Evolutionary conservation across 306 rosid genomes (phyloP), one percentile per base, ranked within the genome.

Genomic region (Acacia acuminata): DNA sequence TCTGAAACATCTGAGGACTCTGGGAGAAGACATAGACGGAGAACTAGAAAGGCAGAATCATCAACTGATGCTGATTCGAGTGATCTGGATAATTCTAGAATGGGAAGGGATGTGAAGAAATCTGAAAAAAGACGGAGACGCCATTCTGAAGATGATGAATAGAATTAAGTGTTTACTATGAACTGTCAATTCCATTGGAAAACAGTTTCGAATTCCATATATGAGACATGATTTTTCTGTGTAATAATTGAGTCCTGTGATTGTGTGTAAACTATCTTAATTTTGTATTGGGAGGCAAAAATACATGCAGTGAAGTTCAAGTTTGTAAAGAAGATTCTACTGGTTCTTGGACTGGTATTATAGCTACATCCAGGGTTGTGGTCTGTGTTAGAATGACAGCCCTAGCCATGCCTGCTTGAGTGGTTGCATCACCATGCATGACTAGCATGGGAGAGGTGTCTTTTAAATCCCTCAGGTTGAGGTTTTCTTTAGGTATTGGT

Each of bases 1-100:
- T 90, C 91, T 53, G 92, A 93, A 81, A 77, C 93, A 42, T 92
- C 97, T 19, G 93, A 89, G 44, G 92, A 90, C 85, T 83, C 88
- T 27, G 73, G 71, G 38, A 75, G 82, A 61, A 85, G 82, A 77
- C 89, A 75, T 76, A 89, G 85, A 75, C 83, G 78, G 44, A 94
- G 87, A 84, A 88, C 88, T 90, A 91, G 70, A 84, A 92, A 83
- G 88, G 81, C 88, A 7, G 82, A 87, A 45, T 78, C 88, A 13
- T 81, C 88, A 6, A 83, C 93, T 22, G 94, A 84, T 74, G 75
- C 86, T 64, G 90, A 91, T 79, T 77, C 80, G 8, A 83, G 86
- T 61, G 90, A 82, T 77, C 81, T 88, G 30, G 89, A 84, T 44
- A 90, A 88, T 85, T 79, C 89, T 38, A 83, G 92, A 81, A 80